These are phyloP conservation scores for Simmondsia chinensis DNA, from an alignment of 148 eudicot genomes.

Conservation along the genomic window DNA sequence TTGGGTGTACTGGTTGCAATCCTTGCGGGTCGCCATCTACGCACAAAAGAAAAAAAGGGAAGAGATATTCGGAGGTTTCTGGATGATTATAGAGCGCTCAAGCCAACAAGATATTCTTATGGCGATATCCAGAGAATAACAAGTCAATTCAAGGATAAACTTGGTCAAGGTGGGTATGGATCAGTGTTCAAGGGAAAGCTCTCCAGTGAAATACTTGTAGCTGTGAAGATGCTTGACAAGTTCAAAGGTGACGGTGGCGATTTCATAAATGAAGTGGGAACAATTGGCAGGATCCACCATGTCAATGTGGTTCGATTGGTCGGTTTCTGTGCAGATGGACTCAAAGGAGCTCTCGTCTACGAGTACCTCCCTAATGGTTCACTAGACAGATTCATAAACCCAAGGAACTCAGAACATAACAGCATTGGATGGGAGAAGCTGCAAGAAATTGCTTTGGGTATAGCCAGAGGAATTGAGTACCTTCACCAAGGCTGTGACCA, in stretches of 20 bases:
- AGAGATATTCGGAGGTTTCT: constrained; percentile 9
- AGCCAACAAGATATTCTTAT: constrained; percentile 15
- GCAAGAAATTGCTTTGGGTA: constrained; percentile 13
- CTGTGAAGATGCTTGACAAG: constrained; percentile 19
- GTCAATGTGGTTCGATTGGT: constrained; percentile 25
- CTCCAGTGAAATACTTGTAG: constrained; percentile 18
- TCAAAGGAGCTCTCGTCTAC: constrained; percentile 15
- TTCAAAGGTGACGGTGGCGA: constrained; percentile 15
- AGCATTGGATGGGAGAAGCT: constrained; percentile 25
- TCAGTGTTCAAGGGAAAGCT: constrained; percentile 21
- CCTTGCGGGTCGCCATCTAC: neutral
- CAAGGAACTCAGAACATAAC: neutral
- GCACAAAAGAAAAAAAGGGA: constrained; percentile 1
- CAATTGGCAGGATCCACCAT: constrained; percentile 11
- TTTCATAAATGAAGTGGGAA: constrained; percentile 19
- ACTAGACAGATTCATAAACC: constrained; percentile 9
- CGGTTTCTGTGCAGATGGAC: constrained; percentile 25
- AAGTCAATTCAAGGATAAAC: neutral
- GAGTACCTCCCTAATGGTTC: constrained; percentile 21
- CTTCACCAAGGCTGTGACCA: constrained; percentile 23
- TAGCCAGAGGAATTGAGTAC: constrained; percentile 14
- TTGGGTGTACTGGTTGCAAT: neutral
- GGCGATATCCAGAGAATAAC: constrained; percentile 14
- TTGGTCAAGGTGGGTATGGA: constrained; percentile 23
- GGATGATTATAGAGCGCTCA: constrained; percentile 17